Base-by-base conservation (phyloP, 2,329 filamentous ascomycete species). In the Talaromyces funiculosus region DNA sequence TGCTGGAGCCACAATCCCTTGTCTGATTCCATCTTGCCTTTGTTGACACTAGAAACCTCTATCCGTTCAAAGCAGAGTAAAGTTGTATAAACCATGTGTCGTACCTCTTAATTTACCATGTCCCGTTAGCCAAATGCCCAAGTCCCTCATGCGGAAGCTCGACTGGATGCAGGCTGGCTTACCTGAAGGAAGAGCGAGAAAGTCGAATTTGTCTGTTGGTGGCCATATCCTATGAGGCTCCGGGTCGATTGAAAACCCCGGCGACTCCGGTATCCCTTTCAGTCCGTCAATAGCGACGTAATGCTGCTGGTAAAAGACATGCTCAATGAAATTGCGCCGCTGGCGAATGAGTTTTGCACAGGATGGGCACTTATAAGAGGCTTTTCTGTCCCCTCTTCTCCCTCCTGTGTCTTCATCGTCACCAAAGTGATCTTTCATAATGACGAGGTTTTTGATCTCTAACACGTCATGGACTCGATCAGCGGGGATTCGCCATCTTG, bases 401-500 rank as follows among this genome's bases (percentile, higher is more conserved):
- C 31, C 9, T 33, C 2, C 31, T 33, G n/a, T n/a, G n/a, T 33
- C 31, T 33, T 33, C 16, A 3, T 22, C 9, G 20, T 29, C 20
- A 14, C n/a, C 22, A 42, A 37, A 16, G 20, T n/a, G 10, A 37
- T 12, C 1, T 5, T 47, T 18, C 42, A 57, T 57, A 4, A 60
- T 42, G 31, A 16, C 7, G 16, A 47, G 31, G 20, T 31, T 31
- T 31, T 31, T 31, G 29, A 31, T 31, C 29, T 31, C 29, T 31
- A 18, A 47, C 18, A 56, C 58, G 24, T 51, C 58, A 10, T 49
- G 58, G 4, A 49, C 16, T 9, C 51, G 40, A 56, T 56, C 42
- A 4, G 51, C 40, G 3, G 42, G 53, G 14, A 55, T 29, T 10
- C 40, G 51, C n/a, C 33, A 37, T 18, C 1, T 22, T 6, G 10